Evolutionary conservation across 108 stramenopile genomes (phyloP).

Genomic region (Pseudonitzschia multistriata): DNA sequence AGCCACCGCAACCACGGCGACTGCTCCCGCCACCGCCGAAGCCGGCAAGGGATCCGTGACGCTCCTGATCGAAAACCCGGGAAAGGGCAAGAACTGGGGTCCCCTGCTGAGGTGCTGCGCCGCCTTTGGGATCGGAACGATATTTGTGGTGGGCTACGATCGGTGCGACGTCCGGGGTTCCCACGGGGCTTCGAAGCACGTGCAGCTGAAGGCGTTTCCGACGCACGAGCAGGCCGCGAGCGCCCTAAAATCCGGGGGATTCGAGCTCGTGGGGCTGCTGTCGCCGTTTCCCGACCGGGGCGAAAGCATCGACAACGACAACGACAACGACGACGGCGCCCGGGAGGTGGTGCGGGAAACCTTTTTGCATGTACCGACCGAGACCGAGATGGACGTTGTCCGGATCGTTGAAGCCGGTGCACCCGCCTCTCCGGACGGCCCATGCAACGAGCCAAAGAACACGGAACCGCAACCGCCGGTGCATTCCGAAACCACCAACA

Average conservation of each 20-base stretch:
- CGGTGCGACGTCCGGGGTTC: slow-evolving; percentile 66
- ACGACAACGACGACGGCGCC: not conserved
- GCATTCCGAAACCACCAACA: too few relatives aligned
- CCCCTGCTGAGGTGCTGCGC: slow-evolving; percentile 77
- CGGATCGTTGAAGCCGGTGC: not conserved
- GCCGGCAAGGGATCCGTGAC: slow-evolving; percentile 20
- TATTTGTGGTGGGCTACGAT: slow-evolving; percentile 70
- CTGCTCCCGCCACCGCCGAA: not conserved
- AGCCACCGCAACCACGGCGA: not conserved
- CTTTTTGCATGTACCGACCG: not conserved
- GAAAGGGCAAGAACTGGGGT: slow-evolving; percentile 74
- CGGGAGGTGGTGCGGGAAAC: not conserved
- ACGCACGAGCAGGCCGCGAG: slow-evolving; percentile 45
- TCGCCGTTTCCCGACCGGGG: slow-evolving; percentile 21
- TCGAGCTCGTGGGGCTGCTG: slow-evolving; percentile 19
- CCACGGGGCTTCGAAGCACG: slow-evolving; percentile 71
- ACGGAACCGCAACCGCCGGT: not conserved
- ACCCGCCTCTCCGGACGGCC: not conserved
- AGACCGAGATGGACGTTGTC: slow-evolving; percentile 3
- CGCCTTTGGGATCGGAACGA: slow-evolving; percentile 66
- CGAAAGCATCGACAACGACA: not conserved
- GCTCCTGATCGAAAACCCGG: slow-evolving; percentile 74
- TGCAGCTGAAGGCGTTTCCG: slow-evolving; percentile 68
- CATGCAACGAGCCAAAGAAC: not conserved
- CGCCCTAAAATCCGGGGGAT: not conserved